These are phyloP conservation scores for Taphrina wiesneri DNA, from an alignment of 1,139 yeast genomes.

Conservation along the genomic window DNA sequence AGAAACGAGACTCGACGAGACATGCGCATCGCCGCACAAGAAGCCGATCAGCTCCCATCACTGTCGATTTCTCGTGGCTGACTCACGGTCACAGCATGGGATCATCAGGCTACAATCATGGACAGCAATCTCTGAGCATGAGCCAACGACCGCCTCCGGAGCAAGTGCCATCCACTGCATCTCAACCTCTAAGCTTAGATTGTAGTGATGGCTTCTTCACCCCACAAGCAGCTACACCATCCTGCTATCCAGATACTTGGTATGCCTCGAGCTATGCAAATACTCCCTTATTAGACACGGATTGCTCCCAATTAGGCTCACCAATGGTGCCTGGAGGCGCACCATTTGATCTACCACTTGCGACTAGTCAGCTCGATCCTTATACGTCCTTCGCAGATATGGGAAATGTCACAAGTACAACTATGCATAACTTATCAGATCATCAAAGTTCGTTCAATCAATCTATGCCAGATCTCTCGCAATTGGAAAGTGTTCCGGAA, in stretches of 20 bases:
- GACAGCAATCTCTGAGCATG: background rate
- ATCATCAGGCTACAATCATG: background rate
- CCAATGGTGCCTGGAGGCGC: background rate
- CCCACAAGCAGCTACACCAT: background rate
- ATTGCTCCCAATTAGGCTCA: constrained; percentile 3
- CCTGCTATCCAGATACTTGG: constrained; percentile 4
- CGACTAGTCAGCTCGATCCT: background rate
- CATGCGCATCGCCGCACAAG: constrained; percentile 39
- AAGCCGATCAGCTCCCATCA: constrained; percentile 39
- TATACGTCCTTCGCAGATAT: background rate
- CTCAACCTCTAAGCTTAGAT: background rate
- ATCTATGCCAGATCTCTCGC: background rate
- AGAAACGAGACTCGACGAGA: background rate
- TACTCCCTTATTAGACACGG: constrained; percentile 3
- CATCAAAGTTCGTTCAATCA: background rate
- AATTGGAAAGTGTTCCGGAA: constrained; percentile 6
- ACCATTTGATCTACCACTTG: background rate
- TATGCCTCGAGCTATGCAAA: background rate
- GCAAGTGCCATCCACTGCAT: background rate
- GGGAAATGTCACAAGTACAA: background rate
- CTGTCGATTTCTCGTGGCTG: constrained; percentile 37
- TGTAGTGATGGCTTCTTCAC: background rate
- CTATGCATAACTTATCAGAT: background rate
- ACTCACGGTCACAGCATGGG: constrained; percentile 17
- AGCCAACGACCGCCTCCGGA: background rate